phyloP scores from a whole-genome alignment of 2,329 filamentous ascomycete species.

The Penicillium sp. region DNA sequence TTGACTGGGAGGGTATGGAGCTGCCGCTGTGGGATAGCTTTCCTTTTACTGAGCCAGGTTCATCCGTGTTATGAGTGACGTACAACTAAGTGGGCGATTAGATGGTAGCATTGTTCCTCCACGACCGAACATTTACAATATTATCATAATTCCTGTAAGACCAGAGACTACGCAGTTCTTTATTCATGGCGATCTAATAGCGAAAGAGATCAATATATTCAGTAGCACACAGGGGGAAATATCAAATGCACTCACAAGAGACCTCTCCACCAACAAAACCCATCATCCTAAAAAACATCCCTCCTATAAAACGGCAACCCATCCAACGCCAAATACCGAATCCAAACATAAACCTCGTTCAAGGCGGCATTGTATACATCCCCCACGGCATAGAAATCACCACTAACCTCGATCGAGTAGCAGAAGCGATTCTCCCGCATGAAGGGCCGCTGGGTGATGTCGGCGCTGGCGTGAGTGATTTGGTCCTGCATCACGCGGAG shows the following conservation, averaged over 20 bases:
- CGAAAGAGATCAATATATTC: too few relatives aligned
- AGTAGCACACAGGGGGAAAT: not conserved
- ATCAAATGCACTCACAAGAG: not conserved
- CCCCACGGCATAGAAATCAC: not conserved
- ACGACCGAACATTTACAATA: too few relatives aligned
- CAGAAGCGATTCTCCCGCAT: not conserved
- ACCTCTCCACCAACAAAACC: not conserved
- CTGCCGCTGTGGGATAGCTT: conserved; percentile 40
- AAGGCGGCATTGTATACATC: not conserved
- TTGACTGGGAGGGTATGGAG: conserved; percentile 38
- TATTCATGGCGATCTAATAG: not conserved
- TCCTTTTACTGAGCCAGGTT: conserved; percentile 31
- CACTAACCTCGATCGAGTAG: not conserved
- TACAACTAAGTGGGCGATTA: not conserved
- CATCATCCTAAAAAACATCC: not conserved
- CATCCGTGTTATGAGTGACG: conserved; percentile 14
- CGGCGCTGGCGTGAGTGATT: not conserved
- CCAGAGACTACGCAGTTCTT: not conserved
- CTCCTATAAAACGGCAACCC: not conserved
- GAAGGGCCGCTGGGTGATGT: not conserved
- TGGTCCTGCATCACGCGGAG: not conserved
- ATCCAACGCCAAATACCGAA: not conserved
- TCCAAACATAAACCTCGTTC: not conserved
- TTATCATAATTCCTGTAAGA: not conserved
- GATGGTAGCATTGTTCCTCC: not conserved